These are phyloP conservation scores for Cardamine chenopodiifolia DNA, from an alignment of 345 rosid species.

Conservation along the genomic window DNA sequence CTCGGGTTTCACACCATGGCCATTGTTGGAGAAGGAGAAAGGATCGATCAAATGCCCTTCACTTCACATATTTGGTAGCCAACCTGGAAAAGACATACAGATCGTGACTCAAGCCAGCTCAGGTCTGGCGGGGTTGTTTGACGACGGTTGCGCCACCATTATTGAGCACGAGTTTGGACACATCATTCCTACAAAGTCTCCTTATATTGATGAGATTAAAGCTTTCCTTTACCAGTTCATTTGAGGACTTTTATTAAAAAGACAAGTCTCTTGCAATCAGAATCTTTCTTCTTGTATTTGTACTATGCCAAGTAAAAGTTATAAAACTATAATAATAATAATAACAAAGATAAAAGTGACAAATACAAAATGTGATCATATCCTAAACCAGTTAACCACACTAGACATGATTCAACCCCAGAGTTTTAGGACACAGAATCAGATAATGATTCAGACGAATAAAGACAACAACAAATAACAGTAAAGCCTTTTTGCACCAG, in stretches of 20 bases:
- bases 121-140: conserved; percentile 60
- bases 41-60: conserved; percentile 71
- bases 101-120: conserved; percentile 67
- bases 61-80: conserved; percentile 82
- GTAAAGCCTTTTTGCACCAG: conserved; percentile 35
- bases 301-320: conserved; percentile 2
- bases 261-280: conserved; percentile 28
- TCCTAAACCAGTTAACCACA: conserved; percentile 41
- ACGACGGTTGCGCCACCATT: conserved; percentile 55
- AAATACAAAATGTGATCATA: conserved; percentile 27
- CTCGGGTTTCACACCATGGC: conserved; percentile 68
- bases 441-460: conserved; percentile 29
- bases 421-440: conserved; percentile 30
- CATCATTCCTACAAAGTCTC: conserved; percentile 77
- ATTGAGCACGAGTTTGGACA: conserved; percentile 89
- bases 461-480: neutral
- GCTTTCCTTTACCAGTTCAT: conserved; percentile 67
- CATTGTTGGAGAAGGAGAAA: conserved; percentile 37
- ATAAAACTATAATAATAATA: conserved; percentile 10
- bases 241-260: conserved; percentile 33
- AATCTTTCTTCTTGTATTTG: conserved; percentile 29
- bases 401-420: conserved; percentile 30
- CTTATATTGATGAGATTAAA: conserved; percentile 70
- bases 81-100: conserved; percentile 74
- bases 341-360: conserved; percentile 12